These are phyloP conservation scores for Linaria vulgaris DNA, from an alignment of 257 asterid genomes.

Conservation along the genomic window DNA sequence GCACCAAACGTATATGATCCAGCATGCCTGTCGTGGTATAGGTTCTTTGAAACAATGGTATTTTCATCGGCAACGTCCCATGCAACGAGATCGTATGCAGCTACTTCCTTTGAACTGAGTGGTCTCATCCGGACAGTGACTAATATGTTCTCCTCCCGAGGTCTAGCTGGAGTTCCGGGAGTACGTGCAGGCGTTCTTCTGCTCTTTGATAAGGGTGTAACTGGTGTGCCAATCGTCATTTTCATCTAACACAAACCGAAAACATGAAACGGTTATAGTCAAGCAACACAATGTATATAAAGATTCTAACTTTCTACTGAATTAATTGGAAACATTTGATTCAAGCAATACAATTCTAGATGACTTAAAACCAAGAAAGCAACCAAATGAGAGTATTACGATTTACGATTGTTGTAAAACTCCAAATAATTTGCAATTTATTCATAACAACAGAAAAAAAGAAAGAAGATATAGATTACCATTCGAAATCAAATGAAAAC, in stretches of 20 bases:
- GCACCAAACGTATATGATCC: constrained; percentile 80
- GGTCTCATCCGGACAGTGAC: constrained; percentile 95
- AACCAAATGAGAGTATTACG: no score
- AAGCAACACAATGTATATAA: no score
- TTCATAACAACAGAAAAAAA: no score
- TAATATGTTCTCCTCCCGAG: constrained; percentile 75
- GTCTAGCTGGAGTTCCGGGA: constrained; percentile 57
- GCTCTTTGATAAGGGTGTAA: constrained; percentile 68
- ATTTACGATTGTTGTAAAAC: no score
- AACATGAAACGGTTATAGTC: not conserved
- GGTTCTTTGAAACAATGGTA: constrained; percentile 73
- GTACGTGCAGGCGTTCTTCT: constrained; percentile 64
- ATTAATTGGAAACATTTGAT: no score
- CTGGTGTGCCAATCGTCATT: constrained; percentile 60
- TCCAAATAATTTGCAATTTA: no score
- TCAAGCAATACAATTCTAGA: no score
- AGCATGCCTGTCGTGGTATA: constrained; percentile 64
- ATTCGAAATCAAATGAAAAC: no score
- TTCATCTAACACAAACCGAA: constrained; percentile 29
- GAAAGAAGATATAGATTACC: no score
- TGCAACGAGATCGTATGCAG: constrained; percentile 80
- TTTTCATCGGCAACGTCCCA: constrained; percentile 75
- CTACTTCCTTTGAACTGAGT: constrained; percentile 74
- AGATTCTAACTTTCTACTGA: no score
- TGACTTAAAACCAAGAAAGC: no score